Conservation (phyloP, 2,329 filamentous ascomycete species). For the Pseudogymnoascus verrucosus region DNA sequence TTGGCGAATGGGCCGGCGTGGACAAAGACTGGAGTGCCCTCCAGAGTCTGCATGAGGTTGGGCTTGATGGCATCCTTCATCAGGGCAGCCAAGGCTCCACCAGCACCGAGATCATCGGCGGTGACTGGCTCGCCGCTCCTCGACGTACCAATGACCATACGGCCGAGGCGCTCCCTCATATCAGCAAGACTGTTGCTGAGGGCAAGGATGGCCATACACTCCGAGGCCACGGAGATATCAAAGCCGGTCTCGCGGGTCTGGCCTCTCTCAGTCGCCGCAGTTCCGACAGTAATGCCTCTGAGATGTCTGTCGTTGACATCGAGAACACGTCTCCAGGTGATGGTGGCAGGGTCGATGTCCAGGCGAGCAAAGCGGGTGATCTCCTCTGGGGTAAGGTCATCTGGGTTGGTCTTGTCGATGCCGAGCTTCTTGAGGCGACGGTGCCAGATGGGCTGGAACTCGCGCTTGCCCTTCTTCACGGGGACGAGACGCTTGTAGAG, state of each 20-base stretch:
- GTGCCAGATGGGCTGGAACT: slow-evolving; percentile 86
- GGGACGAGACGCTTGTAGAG: slow-evolving; percentile 86
- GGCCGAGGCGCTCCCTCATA: slow-evolving; percentile 85
- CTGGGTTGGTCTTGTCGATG: slow-evolving; percentile 88
- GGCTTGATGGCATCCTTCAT: slow-evolving; percentile 99
- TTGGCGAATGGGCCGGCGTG: slow-evolving; percentile 97
- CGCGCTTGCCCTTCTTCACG: slow-evolving; percentile 77
- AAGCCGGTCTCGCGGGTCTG: slow-evolving; percentile 84
- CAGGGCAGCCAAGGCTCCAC: slow-evolving; percentile 83
- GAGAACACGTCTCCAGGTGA: slow-evolving; percentile 92
- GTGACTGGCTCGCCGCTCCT: slow-evolving; percentile 82
- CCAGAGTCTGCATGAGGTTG: slow-evolving; percentile 96
- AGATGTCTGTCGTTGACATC: slow-evolving; percentile 97
- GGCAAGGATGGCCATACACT: slow-evolving; percentile 97
- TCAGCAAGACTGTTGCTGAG: slow-evolving; percentile 81
- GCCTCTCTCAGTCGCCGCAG: slow-evolving; percentile 84
- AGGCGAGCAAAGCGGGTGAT: slow-evolving; percentile 81
- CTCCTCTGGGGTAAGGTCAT: slow-evolving; percentile 85
- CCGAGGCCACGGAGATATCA: slow-evolving; percentile 94
- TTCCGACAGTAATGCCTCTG: slow-evolving; percentile 79
- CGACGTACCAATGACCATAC: slow-evolving; percentile 92
- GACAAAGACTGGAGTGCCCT: slow-evolving; percentile 95
- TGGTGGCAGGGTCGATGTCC: slow-evolving; percentile 93
- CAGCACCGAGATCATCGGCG: slow-evolving; percentile 88
- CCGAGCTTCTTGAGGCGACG: slow-evolving; percentile 90